Base-by-base conservation (phyloP, 208 protist species). In the Phytomonas sp. region DNA sequence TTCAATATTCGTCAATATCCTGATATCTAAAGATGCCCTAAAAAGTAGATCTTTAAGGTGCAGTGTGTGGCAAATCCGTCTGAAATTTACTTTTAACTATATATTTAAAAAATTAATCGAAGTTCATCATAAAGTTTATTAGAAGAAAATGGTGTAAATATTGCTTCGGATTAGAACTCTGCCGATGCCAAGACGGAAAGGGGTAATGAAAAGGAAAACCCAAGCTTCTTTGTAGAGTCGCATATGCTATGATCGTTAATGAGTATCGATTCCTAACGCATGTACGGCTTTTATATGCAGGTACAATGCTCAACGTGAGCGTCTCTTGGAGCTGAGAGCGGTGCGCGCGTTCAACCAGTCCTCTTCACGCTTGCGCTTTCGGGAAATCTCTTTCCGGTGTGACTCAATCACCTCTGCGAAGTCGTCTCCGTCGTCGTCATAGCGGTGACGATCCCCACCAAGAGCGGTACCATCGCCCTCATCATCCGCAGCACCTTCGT, bases 341-440 rank as follows among this genome's bases (percentile, higher is more conserved):
- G 85, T 82, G 17, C 79, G 81, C 31, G 73, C 71, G 34, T 92
- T 84, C 23, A 94, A 72, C 89, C 88, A 94, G 32, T 70, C 77
- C 68, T 89, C 76, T 62, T 88, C 88, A 11, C 83, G 82, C 71
- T 79, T 75, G 30, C 81, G 84, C 77, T 92, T 94, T 77, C 89
- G 89, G 29, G 82, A 82, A 46, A 75, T 67, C 51, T 81, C 83
- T 40, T 79, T 80, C 63, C 81, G 73, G 68, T 87, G 77, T 23
- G 75, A 60, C 46, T 92, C 87, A 56, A 94, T 89, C 26, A 94
- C 66, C 56, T 92, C 85, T 33, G 81, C 85, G 62, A 96, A 92
- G 75, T 94, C 88, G 30, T 83, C 91, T 28, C 83, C 91, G 59
- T 94, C 89, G 5, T 83, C 73, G n/a, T 36, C 72, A 46, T 65